Percentiles rank a stretch among this genome's conserved stretches.
Evolutionary conservation across 495 filamentous ascomycete genomes (phyloP).

Genomic region (Lepidopterella palustris): DNA sequence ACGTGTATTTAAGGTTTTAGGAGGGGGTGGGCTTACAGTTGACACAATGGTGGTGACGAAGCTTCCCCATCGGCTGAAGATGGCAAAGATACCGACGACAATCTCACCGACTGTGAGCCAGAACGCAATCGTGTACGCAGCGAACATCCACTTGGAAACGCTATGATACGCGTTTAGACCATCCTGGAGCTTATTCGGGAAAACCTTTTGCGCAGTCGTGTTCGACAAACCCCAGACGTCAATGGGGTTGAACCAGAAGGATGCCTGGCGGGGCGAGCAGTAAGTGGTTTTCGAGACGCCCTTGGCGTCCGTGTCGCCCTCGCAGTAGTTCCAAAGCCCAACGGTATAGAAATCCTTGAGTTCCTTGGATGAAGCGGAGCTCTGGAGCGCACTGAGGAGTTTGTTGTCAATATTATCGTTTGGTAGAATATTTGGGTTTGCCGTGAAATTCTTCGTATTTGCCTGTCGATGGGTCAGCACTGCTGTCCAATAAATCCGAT

Average conservation of each 20-base stretch:
- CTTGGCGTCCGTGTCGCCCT: conserved; percentile 46
- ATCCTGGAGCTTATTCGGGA: conserved; percentile 59
- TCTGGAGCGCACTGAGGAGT: conserved; percentile 31
- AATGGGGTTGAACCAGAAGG: conserved; percentile 73
- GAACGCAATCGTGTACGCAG: conserved; percentile 63
- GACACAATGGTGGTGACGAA: conserved; percentile 74
- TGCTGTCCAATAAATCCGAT: not conserved
- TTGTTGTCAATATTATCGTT: conserved; percentile 26
- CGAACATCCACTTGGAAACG: conserved; percentile 74
- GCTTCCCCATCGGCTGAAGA: conserved; percentile 63
- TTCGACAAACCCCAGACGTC: conserved; percentile 56
- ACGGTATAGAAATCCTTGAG: conserved; percentile 75
- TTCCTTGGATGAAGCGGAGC: conserved; percentile 25
- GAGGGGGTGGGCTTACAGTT: conserved; percentile 43
- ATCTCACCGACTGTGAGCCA: conserved; percentile 63
- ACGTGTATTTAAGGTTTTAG: conserved; percentile 27
- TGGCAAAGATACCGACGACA: conserved; percentile 60
- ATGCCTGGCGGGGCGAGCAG: conserved; percentile 53
- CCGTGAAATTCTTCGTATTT: conserved; percentile 28
- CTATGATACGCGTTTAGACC: conserved; percentile 63
- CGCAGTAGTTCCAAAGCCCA: conserved; percentile 84
- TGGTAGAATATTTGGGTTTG: conserved; percentile 11
- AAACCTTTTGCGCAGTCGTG: conserved; percentile 41
- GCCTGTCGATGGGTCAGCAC: conserved; percentile 26
- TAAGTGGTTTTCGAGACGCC: conserved; percentile 45